Evolutionary conservation across 108 stramenopile species (phyloP), one percentile per base, ranked within the genome.

Genomic region (Skeletonema marinoi): DNA sequence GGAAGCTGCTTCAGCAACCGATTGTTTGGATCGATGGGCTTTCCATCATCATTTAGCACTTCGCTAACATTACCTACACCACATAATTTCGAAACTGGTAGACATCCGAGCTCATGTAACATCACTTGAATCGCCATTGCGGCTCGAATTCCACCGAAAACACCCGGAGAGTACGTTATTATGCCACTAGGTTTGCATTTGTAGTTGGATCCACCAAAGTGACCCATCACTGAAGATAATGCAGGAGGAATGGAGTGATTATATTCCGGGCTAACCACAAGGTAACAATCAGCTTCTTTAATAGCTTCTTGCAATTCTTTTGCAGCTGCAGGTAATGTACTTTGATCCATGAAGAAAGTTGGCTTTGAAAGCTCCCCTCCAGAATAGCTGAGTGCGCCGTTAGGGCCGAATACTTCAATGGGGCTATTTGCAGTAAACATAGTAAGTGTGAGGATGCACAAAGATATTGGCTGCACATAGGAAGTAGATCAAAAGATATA

Each of bases 81-180:
- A 48, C 78, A 83, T 32, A 90, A 36, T 39, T 88, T 88, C 2
- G 87, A 88, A 0, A 90, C 87, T 11, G 89, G 89, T 1, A 90
- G 77, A 68, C 89, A 90, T 39, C 89, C 89, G 8, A 90, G 63
- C 68, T 90, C 89, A 33, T 88, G 87, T 17, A 80, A 71, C 87
- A 90, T 85, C 38, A 78, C 66, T 59, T 80, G 80, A 50, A 89
- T 84, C n/a, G 68, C 65, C 80, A 86, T 84, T 11, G 88, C 88
- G 4, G 87, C 87, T 19, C 88, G 56, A 79, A 87, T 86, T 14
- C 88, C 88, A 6, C 68, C 88, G 51, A 77, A 89, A 13, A 86
- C 82, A 19, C 79, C 72, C 3, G 85, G 85, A 1, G 88, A 89
- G 35, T 89, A 89, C 0, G 88, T 89, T 25, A 89, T 67, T 19